phyloP scores from a whole-genome alignment of 2,329 filamentous ascomycete genomes.

The Colletotrichum kahawae region DNA sequence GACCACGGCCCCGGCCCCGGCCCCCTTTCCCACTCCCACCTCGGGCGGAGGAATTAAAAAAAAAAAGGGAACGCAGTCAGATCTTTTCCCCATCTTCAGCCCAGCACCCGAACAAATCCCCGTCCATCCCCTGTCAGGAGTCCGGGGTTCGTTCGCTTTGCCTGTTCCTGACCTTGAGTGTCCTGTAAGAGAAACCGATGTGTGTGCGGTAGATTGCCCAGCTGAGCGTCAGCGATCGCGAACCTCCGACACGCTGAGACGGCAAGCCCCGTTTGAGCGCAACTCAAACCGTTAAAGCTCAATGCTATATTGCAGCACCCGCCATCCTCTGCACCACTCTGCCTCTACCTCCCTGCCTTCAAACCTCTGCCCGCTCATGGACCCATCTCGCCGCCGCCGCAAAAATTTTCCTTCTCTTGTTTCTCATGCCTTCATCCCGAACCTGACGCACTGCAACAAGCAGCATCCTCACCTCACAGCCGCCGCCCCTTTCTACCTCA shows the following conservation, averaged over 20 bases:
- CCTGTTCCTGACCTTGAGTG: background rate
- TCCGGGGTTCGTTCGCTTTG: background rate
- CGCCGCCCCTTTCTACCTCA: background rate
- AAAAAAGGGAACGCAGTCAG: background rate
- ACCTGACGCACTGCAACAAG: background rate
- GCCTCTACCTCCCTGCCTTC: background rate
- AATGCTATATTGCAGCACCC: slow-evolving; percentile 15
- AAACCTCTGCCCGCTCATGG: background rate
- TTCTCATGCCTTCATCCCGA: background rate
- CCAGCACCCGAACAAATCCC: background rate
- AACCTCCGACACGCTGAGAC: slow-evolving; percentile 22
- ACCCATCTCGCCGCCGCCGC: background rate
- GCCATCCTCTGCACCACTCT: background rate
- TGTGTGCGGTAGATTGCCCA: background rate
- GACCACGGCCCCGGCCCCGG: background rate
- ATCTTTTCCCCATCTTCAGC: background rate
- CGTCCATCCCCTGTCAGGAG: background rate
- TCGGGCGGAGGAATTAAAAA: background rate
- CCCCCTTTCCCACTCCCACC: background rate
- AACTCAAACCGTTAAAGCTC: slow-evolving; percentile 21
- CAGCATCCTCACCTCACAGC: background rate
- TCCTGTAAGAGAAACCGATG: background rate
- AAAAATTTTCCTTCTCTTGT: background rate
- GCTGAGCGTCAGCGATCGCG: background rate
- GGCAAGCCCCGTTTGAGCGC: slow-evolving; percentile 18